Base-by-base conservation (phyloP, 2,329 filamentous ascomycete species). In the Geosmithia putterillii region DNA sequence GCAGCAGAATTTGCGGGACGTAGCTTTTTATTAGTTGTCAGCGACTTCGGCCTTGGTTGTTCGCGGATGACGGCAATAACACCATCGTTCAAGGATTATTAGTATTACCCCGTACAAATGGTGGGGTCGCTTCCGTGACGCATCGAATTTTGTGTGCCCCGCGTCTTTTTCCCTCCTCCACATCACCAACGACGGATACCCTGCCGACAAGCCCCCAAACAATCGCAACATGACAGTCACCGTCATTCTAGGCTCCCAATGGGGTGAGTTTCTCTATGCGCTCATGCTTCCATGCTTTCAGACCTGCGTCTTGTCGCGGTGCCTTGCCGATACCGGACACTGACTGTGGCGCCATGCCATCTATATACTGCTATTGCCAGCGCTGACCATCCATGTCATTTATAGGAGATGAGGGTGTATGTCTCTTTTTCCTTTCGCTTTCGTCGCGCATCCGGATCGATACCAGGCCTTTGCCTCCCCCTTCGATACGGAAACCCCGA, bases 351-450 rank as follows among this genome's bases (percentile, higher is more conserved):
- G 19, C 6, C 18, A n/a, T 38, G n/a, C 8, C 28, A 32, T 32
- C 28, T 15, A 8, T 15, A 18, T 20, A n/a, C 19, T 14, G 34
- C 7, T 18, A 12, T 4, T 38, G n/a, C n/a, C n/a, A 38, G 28
- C 28, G 8, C 8, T 38, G 19, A 7, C 9, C n/a, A 9, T 18
- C 35, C 5, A 18, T 8, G n/a, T 7, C 35, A 20, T 21, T 20
- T 40, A 28, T 40, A 46, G 45, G 45, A 17, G 45, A 46, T 21
- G 45, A 46, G 42, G 45, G 45, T n/a, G 45, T 46, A 36, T 37
- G 45, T 42, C 18, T 23, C 12, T 36, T n/a, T 8, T 8, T 8
- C 19, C 37, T 4, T 8, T 39, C 7, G 12, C 6, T 20, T 19
- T 14, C 28, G 28, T 36, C 34, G 34, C 34, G 14, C 14, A 36